Conservation (phyloP, 2,329 filamentous ascomycete genomes). For the Cladobotryum mycophilum region DNA sequence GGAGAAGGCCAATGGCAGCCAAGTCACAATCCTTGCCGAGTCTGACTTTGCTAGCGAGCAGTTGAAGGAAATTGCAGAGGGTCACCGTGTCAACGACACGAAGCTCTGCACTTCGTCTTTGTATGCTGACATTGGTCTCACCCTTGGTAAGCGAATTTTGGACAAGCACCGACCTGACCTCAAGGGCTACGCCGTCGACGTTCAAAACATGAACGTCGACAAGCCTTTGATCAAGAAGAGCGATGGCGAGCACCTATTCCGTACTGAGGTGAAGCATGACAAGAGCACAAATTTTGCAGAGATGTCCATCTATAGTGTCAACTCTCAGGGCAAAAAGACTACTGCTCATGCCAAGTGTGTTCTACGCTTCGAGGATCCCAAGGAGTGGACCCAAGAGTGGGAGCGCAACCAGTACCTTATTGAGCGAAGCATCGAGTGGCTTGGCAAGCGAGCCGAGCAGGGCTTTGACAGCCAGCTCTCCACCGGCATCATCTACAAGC, state of each 20-base stretch:
- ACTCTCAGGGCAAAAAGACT: constrained; percentile 30
- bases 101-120: constrained; percentile 56
- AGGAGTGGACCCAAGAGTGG: constrained; percentile 6
- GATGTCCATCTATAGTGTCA: constrained; percentile 5
- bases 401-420: constrained; percentile 6
- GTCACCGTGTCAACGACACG: constrained; percentile 62
- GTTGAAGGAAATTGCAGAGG: constrained; percentile 52
- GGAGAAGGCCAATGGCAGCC: constrained; percentile 1
- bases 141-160: constrained; percentile 49
- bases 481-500: constrained; percentile 12
- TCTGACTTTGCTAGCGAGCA: constrained; percentile 60
- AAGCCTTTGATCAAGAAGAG: constrained; percentile 11
- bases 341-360: constrained; percentile 8
- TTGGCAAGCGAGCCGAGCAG: constrained; percentile 5
- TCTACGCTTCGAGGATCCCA: constrained; percentile 9
- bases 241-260: background rate
- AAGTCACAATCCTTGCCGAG: constrained; percentile 54
- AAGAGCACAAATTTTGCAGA: background rate
- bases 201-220: constrained; percentile 37
- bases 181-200: constrained; percentile 28
- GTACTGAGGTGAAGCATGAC: constrained; percentile 1
- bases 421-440: constrained; percentile 7
- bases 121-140: constrained; percentile 58
- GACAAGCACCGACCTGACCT: constrained; percentile 1
- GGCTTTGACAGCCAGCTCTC: constrained; percentile 4